Percentiles rank a stretch among this genome's conserved stretches.
Conservation (phyloP, 2,329 filamentous ascomycete species). For the Fusarium avenaceum region DNA sequence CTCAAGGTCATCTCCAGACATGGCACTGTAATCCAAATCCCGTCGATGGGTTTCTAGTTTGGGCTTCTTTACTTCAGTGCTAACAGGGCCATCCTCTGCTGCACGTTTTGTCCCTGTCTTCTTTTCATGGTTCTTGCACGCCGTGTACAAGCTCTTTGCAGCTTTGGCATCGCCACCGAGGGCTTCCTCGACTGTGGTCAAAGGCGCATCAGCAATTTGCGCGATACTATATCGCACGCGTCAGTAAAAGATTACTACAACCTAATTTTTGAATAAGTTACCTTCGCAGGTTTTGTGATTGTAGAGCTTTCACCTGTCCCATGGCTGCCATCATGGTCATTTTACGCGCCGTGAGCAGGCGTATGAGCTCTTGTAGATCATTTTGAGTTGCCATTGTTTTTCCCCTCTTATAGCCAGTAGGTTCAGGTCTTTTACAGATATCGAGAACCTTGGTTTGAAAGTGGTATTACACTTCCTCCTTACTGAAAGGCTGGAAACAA, state of each 20-base stretch:
- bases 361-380: conserved; percentile 72
- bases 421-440: neutral
- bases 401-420: neutral
- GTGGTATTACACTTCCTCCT: neutral
- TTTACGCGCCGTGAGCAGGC: conserved; percentile 70
- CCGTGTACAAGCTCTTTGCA: conserved; percentile 65
- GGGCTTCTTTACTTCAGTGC: conserved; percentile 49
- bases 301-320: conserved; percentile 69
- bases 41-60: conserved; percentile 53
- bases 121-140: conserved; percentile 68
- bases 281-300: conserved; percentile 68
- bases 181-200: conserved; percentile 60
- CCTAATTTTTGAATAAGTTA: conserved; percentile 47
- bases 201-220: conserved; percentile 66
- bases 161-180: conserved; percentile 62
- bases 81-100: conserved; percentile 40
- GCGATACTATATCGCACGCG: conserved; percentile 59
- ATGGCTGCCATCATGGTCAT: conserved; percentile 71
- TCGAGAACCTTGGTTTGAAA: neutral
- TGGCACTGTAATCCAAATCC: conserved; percentile 57
- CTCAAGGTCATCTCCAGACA: conserved; percentile 72
- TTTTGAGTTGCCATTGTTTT: conserved; percentile 67
- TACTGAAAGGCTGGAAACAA: neutral
- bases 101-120: conserved; percentile 51
- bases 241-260: neutral